A percentile compares a stretch with the other conserved stretches of the same genome.
These are phyloP conservation scores for Canavalia gladiata DNA, from an alignment of 306 rosid species.

Conservation along the genomic window DNA sequence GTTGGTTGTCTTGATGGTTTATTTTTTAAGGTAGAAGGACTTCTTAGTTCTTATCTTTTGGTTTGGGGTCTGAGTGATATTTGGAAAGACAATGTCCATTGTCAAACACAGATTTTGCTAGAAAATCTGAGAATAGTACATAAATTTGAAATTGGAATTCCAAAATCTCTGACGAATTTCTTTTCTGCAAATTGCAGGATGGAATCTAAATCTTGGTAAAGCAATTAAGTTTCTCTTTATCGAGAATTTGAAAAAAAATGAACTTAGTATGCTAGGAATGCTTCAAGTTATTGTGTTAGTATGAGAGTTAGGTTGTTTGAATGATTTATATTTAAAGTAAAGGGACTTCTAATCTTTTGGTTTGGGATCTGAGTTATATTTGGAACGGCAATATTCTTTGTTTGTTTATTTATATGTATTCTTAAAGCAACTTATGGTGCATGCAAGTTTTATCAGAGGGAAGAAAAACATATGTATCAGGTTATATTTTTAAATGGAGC, in stretches of 20 bases:
- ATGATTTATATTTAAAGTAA: no score
- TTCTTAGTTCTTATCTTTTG: neutral
- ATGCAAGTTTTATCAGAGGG: constrained; percentile 34
- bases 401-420: constrained; percentile 5
- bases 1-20: constrained; percentile 1
- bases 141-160: constrained; percentile 21
- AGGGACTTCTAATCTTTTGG: no score
- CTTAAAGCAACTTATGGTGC: constrained; percentile 23
- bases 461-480: constrained; percentile 7
- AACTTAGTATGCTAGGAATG: no score
- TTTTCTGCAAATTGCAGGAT: neutral
- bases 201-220: constrained; percentile 1
- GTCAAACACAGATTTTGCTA: neutral
- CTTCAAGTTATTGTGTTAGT: no score
- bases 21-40: neutral
- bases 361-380: no score
- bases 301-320: no score
- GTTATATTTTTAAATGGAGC: constrained; percentile 24
- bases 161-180: neutral
- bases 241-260: neutral
- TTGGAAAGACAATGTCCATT: neutral
- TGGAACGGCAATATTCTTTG: neutral
- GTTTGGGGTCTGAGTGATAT: neutral
- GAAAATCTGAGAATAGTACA: constrained; percentile 2
- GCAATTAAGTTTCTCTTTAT: neutral